A percentile compares a stretch with the other conserved stretches of the same genome.
Evolutionary conservation across 1,284 basidiomycete genomes (phyloP).

Genomic region (Dichomitus squalens): DNA sequence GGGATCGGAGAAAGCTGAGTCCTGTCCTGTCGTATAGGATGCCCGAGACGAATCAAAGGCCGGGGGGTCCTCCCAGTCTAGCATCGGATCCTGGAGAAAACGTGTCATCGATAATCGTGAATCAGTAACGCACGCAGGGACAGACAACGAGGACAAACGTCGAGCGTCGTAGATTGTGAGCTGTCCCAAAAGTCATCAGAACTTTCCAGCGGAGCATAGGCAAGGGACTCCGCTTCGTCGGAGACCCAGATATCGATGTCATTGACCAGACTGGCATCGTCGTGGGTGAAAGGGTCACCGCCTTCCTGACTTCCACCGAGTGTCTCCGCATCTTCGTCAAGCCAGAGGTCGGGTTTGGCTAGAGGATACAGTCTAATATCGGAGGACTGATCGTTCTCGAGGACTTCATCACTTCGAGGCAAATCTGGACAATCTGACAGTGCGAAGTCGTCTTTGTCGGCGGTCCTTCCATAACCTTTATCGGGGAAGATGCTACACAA

Average conservation of each 20-base stretch:
- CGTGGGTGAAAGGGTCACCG: slow-evolving; percentile 6
- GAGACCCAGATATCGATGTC: background rate
- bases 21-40: background rate
- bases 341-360: slow-evolving; percentile 8
- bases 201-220: background rate
- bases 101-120: background rate
- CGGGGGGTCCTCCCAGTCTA: slow-evolving; percentile 1
- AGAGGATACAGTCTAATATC: slow-evolving; percentile 5
- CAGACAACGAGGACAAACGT: slow-evolving; percentile 12
- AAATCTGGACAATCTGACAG: slow-evolving; percentile 12
- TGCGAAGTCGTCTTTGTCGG: slow-evolving; percentile 3
- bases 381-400: background rate
- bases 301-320: slow-evolving; percentile 7
- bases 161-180: slow-evolving; percentile 18
- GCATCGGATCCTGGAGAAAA: slow-evolving; percentile 8
- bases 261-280: background rate
- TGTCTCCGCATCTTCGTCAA: slow-evolving; percentile 19
- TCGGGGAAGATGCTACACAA: background rate
- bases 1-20: slow-evolving; percentile 1
- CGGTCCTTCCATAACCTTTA: background rate
- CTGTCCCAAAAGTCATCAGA: slow-evolving; percentile 20
- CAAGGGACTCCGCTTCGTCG: slow-evolving; percentile 4
- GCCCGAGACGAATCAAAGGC: background rate
- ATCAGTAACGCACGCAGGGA: background rate
- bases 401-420: background rate